phyloP scores from a whole-genome alignment of 1,284 basidiomycete species.

The Vanrija pseudolonga region DNA sequence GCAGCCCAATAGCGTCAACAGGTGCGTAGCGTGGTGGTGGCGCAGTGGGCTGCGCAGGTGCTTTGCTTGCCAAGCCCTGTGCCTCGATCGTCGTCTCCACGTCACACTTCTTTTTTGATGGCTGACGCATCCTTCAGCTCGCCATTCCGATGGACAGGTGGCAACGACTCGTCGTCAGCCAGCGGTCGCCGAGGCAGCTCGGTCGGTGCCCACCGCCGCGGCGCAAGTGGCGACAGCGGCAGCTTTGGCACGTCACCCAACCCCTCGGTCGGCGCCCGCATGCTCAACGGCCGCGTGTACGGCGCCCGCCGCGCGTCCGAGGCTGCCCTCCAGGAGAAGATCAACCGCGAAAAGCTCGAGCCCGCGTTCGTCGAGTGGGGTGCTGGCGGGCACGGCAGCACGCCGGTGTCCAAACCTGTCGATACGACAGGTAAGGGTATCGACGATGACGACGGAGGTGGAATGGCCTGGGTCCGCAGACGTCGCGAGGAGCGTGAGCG shows the following conservation, averaged over 20 bases:
- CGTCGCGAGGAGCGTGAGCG: slow-evolving; percentile 42
- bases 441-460: slow-evolving; percentile 47
- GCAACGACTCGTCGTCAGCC: neutral
- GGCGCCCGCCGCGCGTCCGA: slow-evolving; percentile 41
- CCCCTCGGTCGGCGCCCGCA: slow-evolving; percentile 29
- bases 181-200: slow-evolving; percentile 3
- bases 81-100: slow-evolving; percentile 18
- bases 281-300: slow-evolving; percentile 49
- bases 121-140: slow-evolving; percentile 26
- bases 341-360: slow-evolving; percentile 28
- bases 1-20: neutral
- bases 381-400: slow-evolving; percentile 4
- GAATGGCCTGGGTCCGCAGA: slow-evolving; percentile 48
- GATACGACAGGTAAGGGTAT: slow-evolving; percentile 6
- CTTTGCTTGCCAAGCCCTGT: slow-evolving; percentile 6
- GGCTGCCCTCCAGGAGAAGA: slow-evolving; percentile 29
- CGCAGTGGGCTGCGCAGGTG: too few relatives aligned
- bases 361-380: slow-evolving; percentile 49
- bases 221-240: neutral
- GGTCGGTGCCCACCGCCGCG: neutral
- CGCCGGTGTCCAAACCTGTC: neutral
- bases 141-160: slow-evolving; percentile 34
- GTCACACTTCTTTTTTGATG: slow-evolving; percentile 21
- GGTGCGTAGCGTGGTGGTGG: too few relatives aligned
- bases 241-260: slow-evolving; percentile 3